Evolutionary conservation across 23 red algal species (phyloP).

Genomic region (Agarophyton chilense): DNA sequence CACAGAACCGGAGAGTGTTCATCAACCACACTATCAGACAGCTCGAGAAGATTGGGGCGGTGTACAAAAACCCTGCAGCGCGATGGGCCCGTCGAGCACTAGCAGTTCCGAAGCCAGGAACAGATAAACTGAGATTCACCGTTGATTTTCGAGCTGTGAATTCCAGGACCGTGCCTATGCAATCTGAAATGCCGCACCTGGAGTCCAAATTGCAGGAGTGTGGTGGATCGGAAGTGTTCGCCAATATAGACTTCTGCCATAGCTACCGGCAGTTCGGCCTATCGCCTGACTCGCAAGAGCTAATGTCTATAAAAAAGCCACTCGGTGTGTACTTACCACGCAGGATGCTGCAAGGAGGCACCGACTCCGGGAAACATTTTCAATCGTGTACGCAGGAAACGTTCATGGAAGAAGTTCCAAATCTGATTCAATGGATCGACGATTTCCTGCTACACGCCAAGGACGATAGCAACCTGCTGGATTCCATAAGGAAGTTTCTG

Average conservation of each 20-base stretch:
- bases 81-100: background rate
- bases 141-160: slow-evolving; percentile 9
- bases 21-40: background rate
- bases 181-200: too few species aligned
- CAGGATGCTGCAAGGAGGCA: slow-evolving; percentile 34
- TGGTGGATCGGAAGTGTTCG: too few species aligned
- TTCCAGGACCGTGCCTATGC: background rate
- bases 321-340: slow-evolving; percentile 20
- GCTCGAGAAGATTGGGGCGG: slow-evolving; percentile 25
- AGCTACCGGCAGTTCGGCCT: slow-evolving; percentile 25
- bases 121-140: slow-evolving; percentile 5
- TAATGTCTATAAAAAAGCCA: slow-evolving; percentile 31
- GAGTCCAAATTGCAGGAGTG: slow-evolving; percentile 17
- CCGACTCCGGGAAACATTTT: slow-evolving; percentile 36
- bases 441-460: slow-evolving; percentile 29
- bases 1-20: background rate
- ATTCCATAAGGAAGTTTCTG: background rate
- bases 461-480: background rate
- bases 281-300: background rate
- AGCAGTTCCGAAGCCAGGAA: slow-evolving; percentile 23
- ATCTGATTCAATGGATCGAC: slow-evolving; percentile 22
- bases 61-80: background rate
- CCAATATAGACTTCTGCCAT: too few species aligned
- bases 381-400: slow-evolving; percentile 6
- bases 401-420: background rate